phyloP scores from a whole-genome alignment of 208 protist species.

The Trypanosoma conorhini region DNA sequence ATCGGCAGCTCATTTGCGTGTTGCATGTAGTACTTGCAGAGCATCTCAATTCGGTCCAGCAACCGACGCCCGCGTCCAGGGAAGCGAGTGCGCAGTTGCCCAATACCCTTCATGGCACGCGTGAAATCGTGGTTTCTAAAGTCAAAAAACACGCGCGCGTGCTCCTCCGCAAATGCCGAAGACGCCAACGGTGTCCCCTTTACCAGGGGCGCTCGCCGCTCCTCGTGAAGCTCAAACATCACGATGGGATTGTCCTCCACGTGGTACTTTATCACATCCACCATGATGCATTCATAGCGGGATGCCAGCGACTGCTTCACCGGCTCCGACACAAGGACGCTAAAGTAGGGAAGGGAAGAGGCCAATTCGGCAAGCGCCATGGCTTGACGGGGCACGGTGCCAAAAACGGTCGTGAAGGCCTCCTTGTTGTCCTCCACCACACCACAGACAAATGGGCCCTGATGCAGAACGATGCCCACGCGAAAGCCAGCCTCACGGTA shows the following conservation, averaged over 20 bases:
- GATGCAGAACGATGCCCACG: slow-evolving; percentile 78
- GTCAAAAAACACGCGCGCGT: slow-evolving; percentile 69
- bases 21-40: slow-evolving; percentile 60
- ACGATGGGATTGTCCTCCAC: slow-evolving; percentile 52
- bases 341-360: slow-evolving; percentile 45
- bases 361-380: slow-evolving; percentile 64
- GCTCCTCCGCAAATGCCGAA: slow-evolving; percentile 56
- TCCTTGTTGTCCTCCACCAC: slow-evolving; percentile 75
- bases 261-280: slow-evolving; percentile 70
- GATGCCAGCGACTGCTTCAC: slow-evolving; percentile 74
- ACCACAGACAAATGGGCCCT: slow-evolving; percentile 79
- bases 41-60: slow-evolving; percentile 55
- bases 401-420: slow-evolving; percentile 83
- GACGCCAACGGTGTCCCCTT: slow-evolving; percentile 13
- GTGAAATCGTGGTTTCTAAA: slow-evolving; percentile 81
- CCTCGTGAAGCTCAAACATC: slow-evolving; percentile 70
- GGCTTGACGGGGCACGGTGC: slow-evolving; percentile 59
- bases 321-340: slow-evolving; percentile 69
- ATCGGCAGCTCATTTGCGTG: slow-evolving; percentile 38
- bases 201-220: slow-evolving; percentile 9
- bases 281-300: slow-evolving; percentile 77
- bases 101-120: slow-evolving; percentile 41
- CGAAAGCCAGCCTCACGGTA: slow-evolving; percentile 62
- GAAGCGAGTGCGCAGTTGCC: slow-evolving; percentile 28
- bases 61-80: slow-evolving; percentile 28